A percentile compares a stretch with the other conserved stretches of the same genome.
phyloP scores from a whole-genome alignment of 1,139 yeast genomes.

The Saccharomyces hybrid region DNA sequence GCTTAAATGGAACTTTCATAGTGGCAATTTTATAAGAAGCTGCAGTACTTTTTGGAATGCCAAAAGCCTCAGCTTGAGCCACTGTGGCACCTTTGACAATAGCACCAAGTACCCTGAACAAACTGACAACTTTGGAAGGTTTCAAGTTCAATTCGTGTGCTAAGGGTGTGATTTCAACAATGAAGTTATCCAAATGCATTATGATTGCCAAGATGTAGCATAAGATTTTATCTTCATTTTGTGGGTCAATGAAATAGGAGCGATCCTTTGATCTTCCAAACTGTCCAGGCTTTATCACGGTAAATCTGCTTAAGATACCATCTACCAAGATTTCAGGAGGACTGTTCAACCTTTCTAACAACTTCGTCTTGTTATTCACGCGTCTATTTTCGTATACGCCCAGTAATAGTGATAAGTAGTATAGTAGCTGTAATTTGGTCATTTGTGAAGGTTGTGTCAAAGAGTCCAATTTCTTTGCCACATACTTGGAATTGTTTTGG shows the following conservation, averaged over 20 bases:
- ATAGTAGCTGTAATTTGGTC: constrained; percentile 59
- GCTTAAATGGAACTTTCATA: constrained; percentile 79
- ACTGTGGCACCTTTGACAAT: constrained; percentile 65
- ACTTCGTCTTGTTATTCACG: constrained; percentile 48
- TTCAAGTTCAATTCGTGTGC: constrained; percentile 81
- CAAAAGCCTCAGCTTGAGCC: constrained; percentile 76
- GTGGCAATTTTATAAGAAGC: constrained; percentile 69
- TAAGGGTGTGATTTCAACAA: constrained; percentile 69
- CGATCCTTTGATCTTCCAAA: constrained; percentile 70
- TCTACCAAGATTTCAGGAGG: constrained; percentile 72
- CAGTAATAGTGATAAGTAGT: constrained; percentile 69
- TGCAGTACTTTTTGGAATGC: constrained; percentile 61
- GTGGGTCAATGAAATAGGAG: constrained; percentile 74
- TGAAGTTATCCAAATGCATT: constrained; percentile 68
- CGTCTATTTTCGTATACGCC: constrained; percentile 76
- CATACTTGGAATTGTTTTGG: constrained; percentile 43
- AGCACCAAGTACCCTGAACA: constrained; percentile 82
- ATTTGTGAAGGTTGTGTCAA: constrained; percentile 41
- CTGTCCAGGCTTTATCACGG: constrained; percentile 55
- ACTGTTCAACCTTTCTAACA: constrained; percentile 54
- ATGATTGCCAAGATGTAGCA: constrained; percentile 69
- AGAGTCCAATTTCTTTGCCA: constrained; percentile 42
- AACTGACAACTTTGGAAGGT: constrained; percentile 60
- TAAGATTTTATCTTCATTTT: constrained; percentile 74
- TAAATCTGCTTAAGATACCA: constrained; percentile 62